Percentiles rank a stretch among this genome's conserved stretches.
These are phyloP conservation scores for Dacryopinax primogenitus DNA, from an alignment of 768 basidiomycete species.

Conservation along the genomic window DNA sequence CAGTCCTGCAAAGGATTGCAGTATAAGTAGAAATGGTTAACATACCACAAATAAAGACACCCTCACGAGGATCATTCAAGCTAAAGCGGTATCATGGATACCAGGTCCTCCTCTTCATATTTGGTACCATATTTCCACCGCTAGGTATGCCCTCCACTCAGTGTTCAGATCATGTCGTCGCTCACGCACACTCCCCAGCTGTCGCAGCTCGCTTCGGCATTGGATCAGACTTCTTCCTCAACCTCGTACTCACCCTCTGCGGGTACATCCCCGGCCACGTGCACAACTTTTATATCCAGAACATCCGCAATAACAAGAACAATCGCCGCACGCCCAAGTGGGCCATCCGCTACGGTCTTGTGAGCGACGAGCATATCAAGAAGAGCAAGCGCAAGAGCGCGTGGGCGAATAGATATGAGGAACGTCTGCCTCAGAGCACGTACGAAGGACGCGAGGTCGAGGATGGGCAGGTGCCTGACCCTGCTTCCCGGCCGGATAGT, in stretches of 20 bases:
- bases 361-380: slow-evolving; percentile 63
- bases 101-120: slow-evolving; percentile 63
- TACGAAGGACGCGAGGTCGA: slow-evolving; percentile 59
- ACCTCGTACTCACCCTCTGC: slow-evolving; percentile 72
- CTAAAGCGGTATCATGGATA: slow-evolving; percentile 73
- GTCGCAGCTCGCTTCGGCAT: slow-evolving; percentile 89
- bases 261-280: slow-evolving; percentile 86
- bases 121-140: slow-evolving; percentile 84
- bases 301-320: slow-evolving; percentile 91
- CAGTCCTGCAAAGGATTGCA: not conserved
- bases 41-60: not conserved
- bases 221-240: slow-evolving; percentile 82
- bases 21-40: not conserved
- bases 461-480: slow-evolving; percentile 54
- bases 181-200: slow-evolving; percentile 37
- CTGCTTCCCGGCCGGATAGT: slow-evolving; percentile 13
- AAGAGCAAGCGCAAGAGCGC: slow-evolving; percentile 70
- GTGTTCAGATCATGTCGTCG: not conserved
- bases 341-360: slow-evolving; percentile 80
- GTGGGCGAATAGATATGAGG: slow-evolving; percentile 79
- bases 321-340: slow-evolving; percentile 89
- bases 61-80: slow-evolving; percentile 26
- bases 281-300: slow-evolving; percentile 92
- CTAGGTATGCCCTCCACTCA: slow-evolving; percentile 43
- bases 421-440: slow-evolving; percentile 57